Conservation (phyloP, 768 basidiomycete genomes). For the Tulasnella sp. region DNA sequence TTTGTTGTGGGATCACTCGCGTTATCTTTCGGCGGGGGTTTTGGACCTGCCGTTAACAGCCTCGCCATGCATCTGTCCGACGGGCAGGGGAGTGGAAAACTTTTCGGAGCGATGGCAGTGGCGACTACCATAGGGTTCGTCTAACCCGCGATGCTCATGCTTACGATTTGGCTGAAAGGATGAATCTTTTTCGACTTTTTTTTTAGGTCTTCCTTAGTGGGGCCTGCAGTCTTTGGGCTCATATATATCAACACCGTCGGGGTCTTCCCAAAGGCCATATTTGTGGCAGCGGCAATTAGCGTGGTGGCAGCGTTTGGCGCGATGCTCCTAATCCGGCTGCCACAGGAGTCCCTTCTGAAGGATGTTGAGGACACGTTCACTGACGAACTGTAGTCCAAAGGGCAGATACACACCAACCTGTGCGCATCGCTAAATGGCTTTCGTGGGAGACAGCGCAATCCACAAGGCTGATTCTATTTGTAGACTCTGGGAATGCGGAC, state of each 20-base stretch:
- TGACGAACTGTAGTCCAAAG: no score
- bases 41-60: constrained; percentile 55
- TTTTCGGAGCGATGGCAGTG: constrained; percentile 75
- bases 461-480: no score
- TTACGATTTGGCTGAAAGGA: neutral
- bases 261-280: constrained; percentile 55
- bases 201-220: constrained; percentile 42
- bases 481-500: no score
- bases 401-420: no score
- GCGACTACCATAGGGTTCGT: constrained; percentile 51
- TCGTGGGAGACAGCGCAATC: no score
- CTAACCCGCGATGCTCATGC: neutral
- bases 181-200: constrained; percentile 28
- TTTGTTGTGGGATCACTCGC: constrained; percentile 45
- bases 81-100: constrained; percentile 47
- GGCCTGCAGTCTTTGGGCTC: constrained; percentile 63
- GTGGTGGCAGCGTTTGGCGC: neutral
- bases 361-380: no score
- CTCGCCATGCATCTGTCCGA: constrained; percentile 44
- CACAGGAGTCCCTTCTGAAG: neutral
- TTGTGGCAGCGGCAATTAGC: constrained; percentile 34
- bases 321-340: constrained; percentile 1
- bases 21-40: constrained; percentile 49
- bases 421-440: no score
- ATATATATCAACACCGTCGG: constrained; percentile 63